phyloP scores from a whole-genome alignment of 2,329 filamentous ascomycete genomes.

The Byssochlamys sp. region DNA sequence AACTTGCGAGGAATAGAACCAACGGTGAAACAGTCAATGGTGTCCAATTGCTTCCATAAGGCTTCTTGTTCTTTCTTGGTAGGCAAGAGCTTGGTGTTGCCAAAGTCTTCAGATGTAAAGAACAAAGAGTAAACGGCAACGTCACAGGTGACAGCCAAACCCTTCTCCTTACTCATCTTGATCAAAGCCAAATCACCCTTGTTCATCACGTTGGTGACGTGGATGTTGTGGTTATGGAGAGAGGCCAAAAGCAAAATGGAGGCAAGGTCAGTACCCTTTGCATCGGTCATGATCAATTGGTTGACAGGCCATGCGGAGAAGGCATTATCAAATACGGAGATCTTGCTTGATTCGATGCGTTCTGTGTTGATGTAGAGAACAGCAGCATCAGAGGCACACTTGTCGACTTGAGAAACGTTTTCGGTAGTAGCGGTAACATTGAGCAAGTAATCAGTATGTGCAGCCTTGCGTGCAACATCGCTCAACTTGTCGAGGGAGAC shows the following conservation, averaged over 20 bases:
- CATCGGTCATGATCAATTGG: conserved; percentile 74
- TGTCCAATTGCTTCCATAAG: conserved; percentile 62
- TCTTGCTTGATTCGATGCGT: no score
- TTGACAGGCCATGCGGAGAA: conserved; percentile 67
- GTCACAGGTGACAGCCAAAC: conserved; percentile 72
- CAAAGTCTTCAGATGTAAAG: conserved; percentile 61
- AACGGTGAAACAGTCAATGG: conserved; percentile 69
- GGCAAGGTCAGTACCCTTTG: conserved; percentile 70
- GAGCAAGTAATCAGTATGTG: no score
- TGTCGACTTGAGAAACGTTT: no score
- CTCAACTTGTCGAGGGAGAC: no score
- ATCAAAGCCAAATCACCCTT: conserved; percentile 72
- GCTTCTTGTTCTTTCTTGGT: conserved; percentile 60
- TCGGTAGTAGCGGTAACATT: no score
- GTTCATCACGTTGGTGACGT: conserved; percentile 68
- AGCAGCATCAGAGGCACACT: conserved; percentile 60
- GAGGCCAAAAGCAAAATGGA: conserved; percentile 69
- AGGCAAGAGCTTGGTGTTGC: conserved; percentile 57
- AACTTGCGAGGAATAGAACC: conserved; percentile 71
- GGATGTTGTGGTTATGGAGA: conserved; percentile 66
- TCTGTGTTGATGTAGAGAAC: no score
- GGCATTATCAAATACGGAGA: no score
- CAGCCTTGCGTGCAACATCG: no score
- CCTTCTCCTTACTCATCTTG: conserved; percentile 68
- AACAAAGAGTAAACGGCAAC: conserved; percentile 73